Conservation (phyloP, 139 green algal genomes). For the Coelastrella sp. region DNA sequence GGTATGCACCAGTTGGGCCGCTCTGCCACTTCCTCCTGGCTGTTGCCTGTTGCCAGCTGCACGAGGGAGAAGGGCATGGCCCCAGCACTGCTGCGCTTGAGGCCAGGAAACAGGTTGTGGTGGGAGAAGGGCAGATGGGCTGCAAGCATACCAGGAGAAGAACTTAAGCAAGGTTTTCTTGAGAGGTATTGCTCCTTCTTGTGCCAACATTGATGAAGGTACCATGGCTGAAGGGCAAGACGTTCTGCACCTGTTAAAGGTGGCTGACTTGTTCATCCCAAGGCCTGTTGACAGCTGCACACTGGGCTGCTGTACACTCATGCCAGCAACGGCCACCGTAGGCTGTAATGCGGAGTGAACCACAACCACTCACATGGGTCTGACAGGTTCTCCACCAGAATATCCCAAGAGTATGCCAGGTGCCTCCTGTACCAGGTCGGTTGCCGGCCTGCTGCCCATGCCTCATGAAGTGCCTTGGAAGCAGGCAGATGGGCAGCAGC, state of each 20-base stretch:
- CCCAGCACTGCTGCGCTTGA: background rate
- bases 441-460: background rate
- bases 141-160: background rate
- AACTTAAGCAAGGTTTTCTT: too few relatives aligned
- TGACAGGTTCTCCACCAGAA: constrained; percentile 26
- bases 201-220: too few relatives aligned
- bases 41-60: background rate
- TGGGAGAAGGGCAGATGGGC: constrained; percentile 33
- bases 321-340: background rate
- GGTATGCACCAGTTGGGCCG: background rate
- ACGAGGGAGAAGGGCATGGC: constrained; percentile 14
- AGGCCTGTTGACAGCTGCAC: too few relatives aligned
- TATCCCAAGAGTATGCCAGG: constrained; percentile 1
- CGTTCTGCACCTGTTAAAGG: too few relatives aligned
- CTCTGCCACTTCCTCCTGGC: background rate
- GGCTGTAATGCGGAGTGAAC: too few relatives aligned
- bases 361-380: constrained; percentile 9
- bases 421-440: constrained; percentile 14
- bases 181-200: too few relatives aligned
- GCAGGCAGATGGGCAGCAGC: constrained; percentile 4
- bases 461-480: background rate
- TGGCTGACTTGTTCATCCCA: too few relatives aligned
- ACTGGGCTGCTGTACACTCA: background rate
- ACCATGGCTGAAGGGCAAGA: too few relatives aligned
- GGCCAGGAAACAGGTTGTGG: background rate